Base-by-base conservation (phyloP, 2,329 filamentous ascomycete genomes). In the Talaromyces atroroseus region DNA sequence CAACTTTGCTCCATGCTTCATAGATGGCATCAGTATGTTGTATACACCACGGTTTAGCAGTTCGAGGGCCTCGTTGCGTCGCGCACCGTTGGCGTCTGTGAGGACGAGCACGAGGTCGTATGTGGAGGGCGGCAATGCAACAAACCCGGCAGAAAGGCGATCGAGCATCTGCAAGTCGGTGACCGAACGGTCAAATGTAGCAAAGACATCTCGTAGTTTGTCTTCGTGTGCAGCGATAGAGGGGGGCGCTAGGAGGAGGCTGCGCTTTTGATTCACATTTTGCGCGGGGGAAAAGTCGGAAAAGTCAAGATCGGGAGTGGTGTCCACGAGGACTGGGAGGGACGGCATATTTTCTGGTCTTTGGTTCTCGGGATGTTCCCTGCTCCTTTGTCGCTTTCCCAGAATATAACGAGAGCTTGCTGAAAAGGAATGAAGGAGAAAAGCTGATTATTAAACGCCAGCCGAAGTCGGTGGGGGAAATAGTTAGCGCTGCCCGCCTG, bases 131-230 rank as follows among this genome's bases (percentile, higher is more conserved):
- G 92, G 88, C 0, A 99, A 84, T 7, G 85, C 78, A 57, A 94
- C 89, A 38, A 96, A 80, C 60, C 90, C 90, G 36, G 89, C 83
- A 1, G 89, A 85, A 42, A 99, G 82, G 52, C 94, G 90, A 76
- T 99, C 94, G 60, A 99, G 88, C 94, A 99, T 99, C 74, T 97
- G 94, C 53, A 99, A 80, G 69, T 99, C 94, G 60, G 91, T 92
- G 47, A 82, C 78, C 61, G 81, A 77, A 68, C 90, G 87, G 71
- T 94, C 85, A 76, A 90, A 85, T 57, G 84, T 78, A 58, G 84
- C 79, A 66, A 95, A 83, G 60, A 94, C 79, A 63, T 78, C 77
- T 62, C 84, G 82, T 62, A 97, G 81, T 65, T 85, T 85, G 63
- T 90, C 86, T 63, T 92, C 89, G 73, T 95, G 88, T 55, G 90